Conservation (phyloP, 441 rosid genomes). For the Populus trichocarpa region DNA sequence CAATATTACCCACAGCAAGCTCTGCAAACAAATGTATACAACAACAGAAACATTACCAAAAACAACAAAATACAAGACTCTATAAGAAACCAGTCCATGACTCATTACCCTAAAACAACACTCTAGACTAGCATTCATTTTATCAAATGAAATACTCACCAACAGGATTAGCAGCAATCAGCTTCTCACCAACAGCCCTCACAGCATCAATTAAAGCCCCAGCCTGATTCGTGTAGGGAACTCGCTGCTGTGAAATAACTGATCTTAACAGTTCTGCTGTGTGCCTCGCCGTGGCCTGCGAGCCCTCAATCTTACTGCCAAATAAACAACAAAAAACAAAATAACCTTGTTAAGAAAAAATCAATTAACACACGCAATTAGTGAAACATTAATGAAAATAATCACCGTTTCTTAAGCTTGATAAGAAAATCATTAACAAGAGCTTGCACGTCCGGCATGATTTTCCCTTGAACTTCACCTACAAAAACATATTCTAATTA, state of each 20-base stretch:
- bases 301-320: conserved; percentile 88
- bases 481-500: neutral
- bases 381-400: neutral
- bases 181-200: conserved; percentile 76
- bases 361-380: neutral
- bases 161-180: conserved; percentile 89
- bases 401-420: conserved; percentile 85
- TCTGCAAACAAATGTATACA: conserved; percentile 45
- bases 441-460: conserved; percentile 87
- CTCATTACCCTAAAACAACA: neutral
- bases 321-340: neutral
- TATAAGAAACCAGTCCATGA: neutral
- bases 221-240: conserved; percentile 82
- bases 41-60: conserved; percentile 7
- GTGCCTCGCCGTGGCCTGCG: conserved; percentile 87
- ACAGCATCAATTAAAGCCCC: conserved; percentile 79
- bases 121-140: neutral
- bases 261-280: conserved; percentile 81
- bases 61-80: neutral
- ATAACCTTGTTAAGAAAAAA: neutral
- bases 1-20: conserved; percentile 98
- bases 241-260: conserved; percentile 83
- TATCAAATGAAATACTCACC: conserved; percentile 39
- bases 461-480: neutral
- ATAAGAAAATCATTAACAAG: conserved; percentile 63